phyloP scores from a whole-genome alignment of 257 asterid genomes.

The Gentiana macrophylla region DNA sequence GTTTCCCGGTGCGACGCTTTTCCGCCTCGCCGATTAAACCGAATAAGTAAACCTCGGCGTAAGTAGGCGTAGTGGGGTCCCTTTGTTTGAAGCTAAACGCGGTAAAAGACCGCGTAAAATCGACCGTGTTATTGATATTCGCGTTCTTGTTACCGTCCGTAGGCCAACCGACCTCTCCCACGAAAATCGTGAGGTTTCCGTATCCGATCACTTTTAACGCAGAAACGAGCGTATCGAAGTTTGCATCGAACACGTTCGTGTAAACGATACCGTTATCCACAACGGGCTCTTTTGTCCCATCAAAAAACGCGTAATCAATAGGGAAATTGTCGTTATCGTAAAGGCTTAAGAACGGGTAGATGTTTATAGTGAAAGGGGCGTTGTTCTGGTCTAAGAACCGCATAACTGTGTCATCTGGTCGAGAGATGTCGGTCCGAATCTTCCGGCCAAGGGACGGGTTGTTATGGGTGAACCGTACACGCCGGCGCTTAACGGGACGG shows the following conservation, averaged over 20 bases:
- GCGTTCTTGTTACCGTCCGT: conserved; percentile 31
- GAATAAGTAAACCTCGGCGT: conserved; percentile 33
- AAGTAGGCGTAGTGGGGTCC: conserved; percentile 33
- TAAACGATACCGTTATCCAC: conserved; percentile 20
- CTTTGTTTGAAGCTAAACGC: conserved; percentile 27
- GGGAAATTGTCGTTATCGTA: conserved; percentile 32
- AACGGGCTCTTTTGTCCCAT: conserved; percentile 23
- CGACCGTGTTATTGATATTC: conserved; percentile 20
- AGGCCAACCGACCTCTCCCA: conserved; percentile 49
- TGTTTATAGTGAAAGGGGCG: conserved; percentile 33
- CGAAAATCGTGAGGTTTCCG: conserved; percentile 23
- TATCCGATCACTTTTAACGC: conserved; percentile 25
- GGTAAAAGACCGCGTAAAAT: conserved; percentile 31
- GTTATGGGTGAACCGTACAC: conserved; percentile 23
- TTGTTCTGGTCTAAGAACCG: conserved; percentile 25
- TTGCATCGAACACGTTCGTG: conserved; percentile 37
- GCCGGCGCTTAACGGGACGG: conserved; percentile 37
- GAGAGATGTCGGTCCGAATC: conserved; percentile 23
- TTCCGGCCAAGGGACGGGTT: conserved; percentile 36
- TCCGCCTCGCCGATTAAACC: conserved; percentile 35
- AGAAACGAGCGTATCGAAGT: conserved; percentile 32
- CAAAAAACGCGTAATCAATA: conserved; percentile 36
- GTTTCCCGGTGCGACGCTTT: conserved; percentile 28
- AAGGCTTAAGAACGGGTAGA: conserved; percentile 42
- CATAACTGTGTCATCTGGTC: conserved; percentile 28